Conservation (phyloP, 129 eudicot species). For the Flaveria sonorensis region DNA sequence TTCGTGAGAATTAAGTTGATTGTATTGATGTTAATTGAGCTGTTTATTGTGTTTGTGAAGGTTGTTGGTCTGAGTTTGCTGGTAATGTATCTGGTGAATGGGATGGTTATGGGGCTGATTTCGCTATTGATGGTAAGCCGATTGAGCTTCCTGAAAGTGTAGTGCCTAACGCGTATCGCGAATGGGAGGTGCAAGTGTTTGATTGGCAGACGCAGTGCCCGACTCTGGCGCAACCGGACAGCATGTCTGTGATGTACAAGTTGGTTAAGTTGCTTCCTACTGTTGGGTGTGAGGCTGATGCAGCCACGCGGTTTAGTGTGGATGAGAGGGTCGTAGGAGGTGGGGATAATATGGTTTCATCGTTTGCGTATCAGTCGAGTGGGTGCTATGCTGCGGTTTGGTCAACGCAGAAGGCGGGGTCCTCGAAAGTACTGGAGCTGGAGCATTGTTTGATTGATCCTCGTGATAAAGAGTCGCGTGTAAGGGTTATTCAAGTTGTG, state of each 20-base stretch:
- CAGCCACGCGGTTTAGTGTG: constrained; percentile 62
- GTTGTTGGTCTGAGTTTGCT: constrained; percentile 64
- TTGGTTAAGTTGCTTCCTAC: constrained; percentile 80
- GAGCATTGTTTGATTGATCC: constrained; percentile 93
- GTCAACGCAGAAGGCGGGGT: constrained; percentile 29
- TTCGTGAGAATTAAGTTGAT: background rate
- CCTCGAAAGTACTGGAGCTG: constrained; percentile 53
- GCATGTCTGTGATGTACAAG: constrained; percentile 51
- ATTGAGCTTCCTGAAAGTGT: constrained; percentile 84
- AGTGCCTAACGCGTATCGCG: constrained; percentile 83
- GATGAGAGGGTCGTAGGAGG: constrained; percentile 59
- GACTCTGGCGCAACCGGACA: constrained; percentile 61
- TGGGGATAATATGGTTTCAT: constrained; percentile 37
- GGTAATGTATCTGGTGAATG: constrained; percentile 83
- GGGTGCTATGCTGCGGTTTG: constrained; percentile 78
- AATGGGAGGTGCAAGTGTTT: constrained; percentile 88
- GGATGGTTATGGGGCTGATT: constrained; percentile 97
- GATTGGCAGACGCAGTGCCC: constrained; percentile 99
- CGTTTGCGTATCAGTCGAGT: constrained; percentile 65
- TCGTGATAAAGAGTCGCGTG: constrained; percentile 67
- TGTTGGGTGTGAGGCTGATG: constrained; percentile 98
- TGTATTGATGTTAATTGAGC: background rate
- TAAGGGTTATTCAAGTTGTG: constrained; percentile 65
- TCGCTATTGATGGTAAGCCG: constrained; percentile 66
- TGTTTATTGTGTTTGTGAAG: constrained; percentile 17